Evolutionary conservation across 306 rosid species (phyloP).

Genomic region (Abrus pulchellus): DNA sequence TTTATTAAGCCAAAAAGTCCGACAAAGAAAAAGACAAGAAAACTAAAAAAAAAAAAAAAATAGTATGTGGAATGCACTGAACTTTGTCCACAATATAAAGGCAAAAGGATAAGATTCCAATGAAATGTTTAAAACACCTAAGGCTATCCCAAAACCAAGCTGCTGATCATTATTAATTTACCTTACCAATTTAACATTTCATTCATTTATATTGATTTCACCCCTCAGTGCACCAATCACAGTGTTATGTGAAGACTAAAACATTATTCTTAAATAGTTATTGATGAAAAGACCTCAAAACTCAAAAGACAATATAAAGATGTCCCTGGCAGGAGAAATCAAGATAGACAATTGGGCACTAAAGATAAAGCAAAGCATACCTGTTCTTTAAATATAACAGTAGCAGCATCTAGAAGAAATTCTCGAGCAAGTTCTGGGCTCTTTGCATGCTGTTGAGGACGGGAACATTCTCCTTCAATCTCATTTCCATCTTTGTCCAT

Average conservation of each 20-base stretch:
- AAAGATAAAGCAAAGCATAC: constrained; percentile 56
- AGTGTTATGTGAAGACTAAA: constrained; percentile 10
- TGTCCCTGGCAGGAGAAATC: constrained; percentile 12
- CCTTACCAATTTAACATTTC: constrained; percentile 17
- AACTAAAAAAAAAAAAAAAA: neutral
- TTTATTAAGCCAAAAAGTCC: constrained; percentile 21
- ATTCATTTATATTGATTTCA: constrained; percentile 11
- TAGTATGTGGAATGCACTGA: constrained; percentile 1
- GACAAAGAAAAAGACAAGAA: neutral
- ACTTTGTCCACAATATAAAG: constrained; percentile 4
- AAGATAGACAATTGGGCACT: constrained; percentile 3
- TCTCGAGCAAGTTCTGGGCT: constrained; percentile 99
- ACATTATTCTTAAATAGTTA: constrained; percentile 7
- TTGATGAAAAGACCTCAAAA: neutral
- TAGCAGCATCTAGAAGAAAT: constrained; percentile 95
- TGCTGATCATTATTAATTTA: neutral
- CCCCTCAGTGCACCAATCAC: constrained; percentile 29
- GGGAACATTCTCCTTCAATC: constrained; percentile 97
- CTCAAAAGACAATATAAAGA: constrained; percentile 25
- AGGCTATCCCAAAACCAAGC: constrained; percentile 23
- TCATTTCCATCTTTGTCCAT: constrained; percentile 95
- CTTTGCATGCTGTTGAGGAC: constrained; percentile 99
- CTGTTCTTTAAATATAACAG: constrained; percentile 98
- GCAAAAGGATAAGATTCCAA: constrained; percentile 19
- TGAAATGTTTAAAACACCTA: constrained; percentile 1